phyloP scores from a whole-genome alignment of 2,329 filamentous ascomycete genomes.

The Trichoderma endophyticum region DNA sequence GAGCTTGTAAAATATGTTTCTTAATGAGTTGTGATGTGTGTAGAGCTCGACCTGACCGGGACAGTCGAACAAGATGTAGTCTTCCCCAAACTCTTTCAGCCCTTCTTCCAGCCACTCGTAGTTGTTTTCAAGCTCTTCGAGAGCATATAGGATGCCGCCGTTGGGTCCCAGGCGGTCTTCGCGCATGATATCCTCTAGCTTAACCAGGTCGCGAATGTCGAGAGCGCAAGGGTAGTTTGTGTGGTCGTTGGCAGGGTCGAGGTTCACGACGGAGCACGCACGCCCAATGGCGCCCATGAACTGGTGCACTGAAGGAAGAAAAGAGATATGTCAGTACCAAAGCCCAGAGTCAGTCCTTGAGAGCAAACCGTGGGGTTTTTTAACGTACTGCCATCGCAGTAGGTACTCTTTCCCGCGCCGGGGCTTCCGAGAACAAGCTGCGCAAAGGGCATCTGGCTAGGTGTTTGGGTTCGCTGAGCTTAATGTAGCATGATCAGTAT shows the following conservation, averaged over 20 bases:
- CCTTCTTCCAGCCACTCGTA: constrained; percentile 86
- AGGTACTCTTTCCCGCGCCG: constrained; percentile 93
- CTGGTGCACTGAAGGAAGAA: constrained; percentile 68
- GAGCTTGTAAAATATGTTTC: constrained; percentile 86
- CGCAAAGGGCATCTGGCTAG: constrained; percentile 54
- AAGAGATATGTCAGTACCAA: not conserved
- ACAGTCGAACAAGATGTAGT: constrained; percentile 94
- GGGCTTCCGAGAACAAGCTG: constrained; percentile 92
- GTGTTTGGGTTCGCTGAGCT: constrained; percentile 14
- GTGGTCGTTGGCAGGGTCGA: constrained; percentile 94
- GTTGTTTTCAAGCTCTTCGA: constrained; percentile 93
- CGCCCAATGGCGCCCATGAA: constrained; percentile 95
- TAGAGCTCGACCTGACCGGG: constrained; percentile 97
- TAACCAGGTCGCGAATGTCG: constrained; percentile 85
- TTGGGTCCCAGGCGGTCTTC: constrained; percentile 89
- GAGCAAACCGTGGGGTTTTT: not conserved
- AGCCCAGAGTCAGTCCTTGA: not conserved
- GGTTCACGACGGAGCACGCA: constrained; percentile 91
- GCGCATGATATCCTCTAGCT: constrained; percentile 91
- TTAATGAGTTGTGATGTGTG: constrained; percentile 86
- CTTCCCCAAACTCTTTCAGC: constrained; percentile 75
- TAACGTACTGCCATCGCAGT: constrained; percentile 83
- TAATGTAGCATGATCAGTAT: constrained; percentile 27
- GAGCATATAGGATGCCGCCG: constrained; percentile 84
- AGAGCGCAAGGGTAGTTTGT: constrained; percentile 85